Conservation (phyloP, 805 yeast genomes). For the Monosporozyma yasuniensis region DNA sequence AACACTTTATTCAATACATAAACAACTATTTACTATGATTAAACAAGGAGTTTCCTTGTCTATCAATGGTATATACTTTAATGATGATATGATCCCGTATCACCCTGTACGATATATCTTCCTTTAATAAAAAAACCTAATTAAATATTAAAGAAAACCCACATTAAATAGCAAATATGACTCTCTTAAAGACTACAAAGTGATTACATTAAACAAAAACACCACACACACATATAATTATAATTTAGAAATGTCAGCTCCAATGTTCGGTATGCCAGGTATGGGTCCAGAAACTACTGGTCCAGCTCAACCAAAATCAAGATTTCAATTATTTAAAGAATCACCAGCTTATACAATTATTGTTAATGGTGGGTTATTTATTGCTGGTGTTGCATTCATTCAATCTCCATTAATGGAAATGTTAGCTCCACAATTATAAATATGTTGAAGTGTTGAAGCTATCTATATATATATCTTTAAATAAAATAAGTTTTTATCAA, state of each 20-base stretch:
- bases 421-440: slow-evolving; percentile 60
- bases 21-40: not conserved
- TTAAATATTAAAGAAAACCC: not conserved
- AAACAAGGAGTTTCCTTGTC: not conserved
- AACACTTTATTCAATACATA: not conserved
- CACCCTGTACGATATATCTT: not conserved
- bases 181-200: too few species aligned
- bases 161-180: not conserved
- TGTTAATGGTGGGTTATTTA: slow-evolving; percentile 54
- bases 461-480: not conserved
- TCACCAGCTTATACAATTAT: slow-evolving; percentile 60
- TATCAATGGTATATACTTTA: not conserved
- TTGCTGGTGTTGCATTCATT: slow-evolving; percentile 65
- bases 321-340: slow-evolving; percentile 44
- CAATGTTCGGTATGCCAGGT: slow-evolving; percentile 27
- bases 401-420: slow-evolving; percentile 75
- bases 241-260: slow-evolving; percentile 8
- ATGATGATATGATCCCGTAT: not conserved
- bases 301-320: slow-evolving; percentile 24
- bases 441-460: not conserved
- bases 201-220: too few species aligned
- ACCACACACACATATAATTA: not conserved
- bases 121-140: not conserved
- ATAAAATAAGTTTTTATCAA: too few species aligned
- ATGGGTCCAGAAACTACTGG: slow-evolving; percentile 15